Percentiles rank a stretch among this genome's conserved stretches.
phyloP scores from a whole-genome alignment of 306 rosid genomes.

The Malus sylvestris region DNA sequence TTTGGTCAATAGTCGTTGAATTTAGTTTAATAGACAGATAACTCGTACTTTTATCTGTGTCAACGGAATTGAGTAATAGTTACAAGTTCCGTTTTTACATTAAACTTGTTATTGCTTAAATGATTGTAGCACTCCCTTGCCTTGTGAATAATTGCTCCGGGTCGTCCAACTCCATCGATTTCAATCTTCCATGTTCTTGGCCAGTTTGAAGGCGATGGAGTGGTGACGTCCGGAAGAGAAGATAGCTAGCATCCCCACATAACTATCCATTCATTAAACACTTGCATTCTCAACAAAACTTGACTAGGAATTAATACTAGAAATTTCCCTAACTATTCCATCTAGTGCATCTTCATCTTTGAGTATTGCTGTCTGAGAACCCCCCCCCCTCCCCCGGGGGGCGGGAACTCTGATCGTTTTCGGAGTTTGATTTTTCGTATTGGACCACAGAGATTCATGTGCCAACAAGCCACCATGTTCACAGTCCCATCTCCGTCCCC shows the following conservation, averaged over 20 bases:
- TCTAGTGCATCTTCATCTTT: constrained; percentile 48
- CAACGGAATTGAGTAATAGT: neutral
- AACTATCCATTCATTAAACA: neutral
- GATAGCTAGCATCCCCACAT: neutral
- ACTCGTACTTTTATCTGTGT: neutral
- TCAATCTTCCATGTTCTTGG: neutral
- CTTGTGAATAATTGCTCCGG: neutral
- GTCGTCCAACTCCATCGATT: neutral
- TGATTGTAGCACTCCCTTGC: no score
- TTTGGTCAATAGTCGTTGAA: neutral
- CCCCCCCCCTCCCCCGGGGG: constrained; percentile 16
- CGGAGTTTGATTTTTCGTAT: constrained; percentile 42
- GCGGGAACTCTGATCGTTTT: constrained; percentile 32
- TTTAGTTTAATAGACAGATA: neutral
- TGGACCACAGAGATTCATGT: constrained; percentile 46
- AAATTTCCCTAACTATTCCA: constrained; percentile 36
- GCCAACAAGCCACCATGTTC: constrained; percentile 66
- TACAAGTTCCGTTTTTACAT: neutral
- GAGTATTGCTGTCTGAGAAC: constrained; percentile 51
- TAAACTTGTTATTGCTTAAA: no score
- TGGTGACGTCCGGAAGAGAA: neutral
- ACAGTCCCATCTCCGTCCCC: constrained; percentile 96
- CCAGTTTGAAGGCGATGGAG: neutral
- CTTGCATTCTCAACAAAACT: constrained; percentile 4
- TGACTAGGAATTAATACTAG: constrained; percentile 33